Conservation (phyloP, 1,284 basidiomycete species). For the Apiotrichum sp. region DNA sequence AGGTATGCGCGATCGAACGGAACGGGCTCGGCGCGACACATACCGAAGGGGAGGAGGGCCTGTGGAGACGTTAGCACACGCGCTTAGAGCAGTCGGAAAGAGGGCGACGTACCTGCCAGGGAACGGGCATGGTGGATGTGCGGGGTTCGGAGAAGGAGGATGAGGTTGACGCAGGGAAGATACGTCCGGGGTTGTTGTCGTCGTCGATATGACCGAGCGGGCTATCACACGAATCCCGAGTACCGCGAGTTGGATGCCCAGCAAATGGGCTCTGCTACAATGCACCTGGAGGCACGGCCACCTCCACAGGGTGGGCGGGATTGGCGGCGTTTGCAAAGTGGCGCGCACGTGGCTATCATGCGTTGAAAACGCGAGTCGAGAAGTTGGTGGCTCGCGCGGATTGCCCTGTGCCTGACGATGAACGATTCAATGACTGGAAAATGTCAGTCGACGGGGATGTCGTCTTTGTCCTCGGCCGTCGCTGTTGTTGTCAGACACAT, state of each 20-base stretch:
- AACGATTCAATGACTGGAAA: too few relatives aligned
- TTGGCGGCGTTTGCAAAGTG: constrained; percentile 6
- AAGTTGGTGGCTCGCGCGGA: not conserved
- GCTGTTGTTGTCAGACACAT: not conserved
- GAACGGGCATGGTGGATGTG: constrained; percentile 66
- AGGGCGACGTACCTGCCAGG: constrained; percentile 61
- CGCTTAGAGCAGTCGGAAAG: not conserved
- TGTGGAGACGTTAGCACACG: constrained; percentile 11
- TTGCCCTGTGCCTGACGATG: too few relatives aligned
- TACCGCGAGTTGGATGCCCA: not conserved
- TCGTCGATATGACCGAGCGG: constrained; percentile 1
- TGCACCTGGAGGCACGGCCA: not conserved
- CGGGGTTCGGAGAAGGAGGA: not conserved
- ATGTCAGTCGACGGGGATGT: too few relatives aligned
- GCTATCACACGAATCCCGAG: not conserved
- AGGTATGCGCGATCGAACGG: too few relatives aligned
- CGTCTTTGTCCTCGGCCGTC: not conserved
- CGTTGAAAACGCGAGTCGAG: not conserved
- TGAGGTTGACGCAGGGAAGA: too few relatives aligned
- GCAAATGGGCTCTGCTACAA: constrained; percentile 10
- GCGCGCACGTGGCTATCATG: constrained; percentile 3
- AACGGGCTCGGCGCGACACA: constrained; percentile 4
- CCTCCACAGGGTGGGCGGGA: not conserved
- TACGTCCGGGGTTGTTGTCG: not conserved
- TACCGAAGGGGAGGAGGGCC: constrained; percentile 88